Conservation (phyloP, 805 yeast genomes). For the Cyberlindnera sargentensis region DNA sequence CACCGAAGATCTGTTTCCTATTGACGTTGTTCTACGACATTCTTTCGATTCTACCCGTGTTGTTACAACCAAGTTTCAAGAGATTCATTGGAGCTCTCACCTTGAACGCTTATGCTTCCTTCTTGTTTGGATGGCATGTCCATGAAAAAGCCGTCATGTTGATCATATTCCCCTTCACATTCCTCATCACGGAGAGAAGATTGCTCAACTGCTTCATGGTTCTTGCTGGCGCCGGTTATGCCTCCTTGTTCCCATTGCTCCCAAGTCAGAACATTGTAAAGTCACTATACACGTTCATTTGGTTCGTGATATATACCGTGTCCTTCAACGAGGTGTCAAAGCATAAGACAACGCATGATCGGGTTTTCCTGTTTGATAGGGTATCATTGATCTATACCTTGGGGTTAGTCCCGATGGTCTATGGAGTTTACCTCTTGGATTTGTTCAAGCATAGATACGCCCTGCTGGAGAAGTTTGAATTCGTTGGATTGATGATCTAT, state of each 20-base stretch:
- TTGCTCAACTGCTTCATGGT: slow-evolving; percentile 65
- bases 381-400: slow-evolving; percentile 58
- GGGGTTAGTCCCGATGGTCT: slow-evolving; percentile 60
- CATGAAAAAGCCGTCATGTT: slow-evolving; percentile 96
- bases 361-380: slow-evolving; percentile 66
- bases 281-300: slow-evolving; percentile 66
- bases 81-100: slow-evolving; percentile 81
- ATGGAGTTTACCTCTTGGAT: slow-evolving; percentile 40
- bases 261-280: slow-evolving; percentile 77
- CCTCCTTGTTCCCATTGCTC: slow-evolving; percentile 81
- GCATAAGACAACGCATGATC: slow-evolving; percentile 26
- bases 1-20: slow-evolving; percentile 70
- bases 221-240: slow-evolving; percentile 73
- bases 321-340: slow-evolving; percentile 65
- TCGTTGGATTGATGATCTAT: slow-evolving; percentile 70
- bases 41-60: slow-evolving; percentile 64
- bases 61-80: slow-evolving; percentile 64
- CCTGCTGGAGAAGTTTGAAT: slow-evolving; percentile 55
- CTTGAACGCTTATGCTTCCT: slow-evolving; percentile 85
- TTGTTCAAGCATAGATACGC: slow-evolving; percentile 48
- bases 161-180: slow-evolving; percentile 80
- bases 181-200: slow-evolving; percentile 65
- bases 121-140: slow-evolving; percentile 97
- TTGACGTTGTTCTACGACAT: slow-evolving; percentile 81
- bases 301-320: slow-evolving; percentile 74